phyloP scores from a whole-genome alignment of 2,329 filamentous ascomycete genomes.

The Arthrocladium fulminans region DNA sequence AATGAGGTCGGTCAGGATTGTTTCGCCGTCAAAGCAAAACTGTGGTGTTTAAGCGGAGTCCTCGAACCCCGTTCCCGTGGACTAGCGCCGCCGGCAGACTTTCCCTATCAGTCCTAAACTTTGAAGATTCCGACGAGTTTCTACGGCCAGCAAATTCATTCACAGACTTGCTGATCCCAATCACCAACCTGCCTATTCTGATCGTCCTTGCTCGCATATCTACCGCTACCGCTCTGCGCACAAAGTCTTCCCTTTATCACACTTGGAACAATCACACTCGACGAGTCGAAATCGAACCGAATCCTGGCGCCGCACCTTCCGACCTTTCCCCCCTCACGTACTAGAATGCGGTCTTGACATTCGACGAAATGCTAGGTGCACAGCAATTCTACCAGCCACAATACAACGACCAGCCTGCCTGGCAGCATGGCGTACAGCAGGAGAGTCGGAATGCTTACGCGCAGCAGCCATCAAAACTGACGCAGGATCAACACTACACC shows the following conservation, averaged over 20 bases:
- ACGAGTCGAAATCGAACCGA: not conserved
- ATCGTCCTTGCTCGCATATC: not conserved
- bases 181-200: not conserved
- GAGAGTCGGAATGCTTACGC: constrained; percentile 27
- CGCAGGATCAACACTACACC: constrained; percentile 54
- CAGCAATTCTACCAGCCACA: constrained; percentile 55
- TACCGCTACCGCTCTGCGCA: not conserved
- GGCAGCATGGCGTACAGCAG: constrained; percentile 36
- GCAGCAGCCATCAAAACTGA: constrained; percentile 29
- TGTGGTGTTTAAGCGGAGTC: not conserved
- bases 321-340: not conserved
- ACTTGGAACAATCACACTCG: not conserved
- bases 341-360: constrained; percentile 10
- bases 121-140: not conserved
- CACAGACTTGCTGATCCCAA: not conserved
- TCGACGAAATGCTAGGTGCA: constrained; percentile 35
- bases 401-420: constrained; percentile 40
- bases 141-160: not conserved
- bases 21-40: not conserved
- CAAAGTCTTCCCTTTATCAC: not conserved
- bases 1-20: no score
- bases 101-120: not conserved
- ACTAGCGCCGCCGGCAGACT: not conserved
- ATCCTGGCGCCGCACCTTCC: not conserved
- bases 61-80: not conserved